These are phyloP conservation scores for Tuctoria greenei DNA, from an alignment of 176 grass and related monocot species.

Conservation along the genomic window DNA sequence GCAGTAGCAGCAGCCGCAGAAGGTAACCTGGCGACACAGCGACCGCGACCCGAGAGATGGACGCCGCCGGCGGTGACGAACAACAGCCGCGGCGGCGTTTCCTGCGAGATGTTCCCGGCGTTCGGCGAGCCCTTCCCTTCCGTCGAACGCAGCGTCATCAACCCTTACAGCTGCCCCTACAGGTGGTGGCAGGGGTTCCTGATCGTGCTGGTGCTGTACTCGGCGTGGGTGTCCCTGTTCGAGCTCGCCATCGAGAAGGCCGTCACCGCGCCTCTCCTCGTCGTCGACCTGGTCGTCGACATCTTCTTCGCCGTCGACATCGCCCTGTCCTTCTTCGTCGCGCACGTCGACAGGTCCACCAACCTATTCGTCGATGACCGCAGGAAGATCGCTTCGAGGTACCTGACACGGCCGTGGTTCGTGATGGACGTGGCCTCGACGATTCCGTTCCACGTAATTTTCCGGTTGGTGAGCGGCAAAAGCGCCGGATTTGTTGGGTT, in stretches of 20 bases:
- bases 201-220: slow-evolving; percentile 55
- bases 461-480: slow-evolving; percentile 36
- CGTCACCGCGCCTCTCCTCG: slow-evolving; percentile 27
- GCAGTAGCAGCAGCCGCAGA: background rate
- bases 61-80: background rate
- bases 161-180: slow-evolving; percentile 9
- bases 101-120: slow-evolving; percentile 21
- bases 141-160: background rate
- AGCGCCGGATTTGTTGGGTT: slow-evolving; percentile 13
- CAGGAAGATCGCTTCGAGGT: slow-evolving; percentile 45
- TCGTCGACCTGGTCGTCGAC: slow-evolving; percentile 52
- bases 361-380: slow-evolving; percentile 53
- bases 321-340: slow-evolving; percentile 60
- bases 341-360: slow-evolving; percentile 52
- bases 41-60: background rate
- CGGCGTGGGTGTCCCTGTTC: slow-evolving; percentile 61
- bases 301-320: slow-evolving; percentile 60
- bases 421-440: slow-evolving; percentile 62
- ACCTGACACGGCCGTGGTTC: slow-evolving; percentile 34
- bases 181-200: slow-evolving; percentile 63
- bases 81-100: background rate
- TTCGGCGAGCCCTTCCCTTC: background rate
- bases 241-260: slow-evolving; percentile 44
- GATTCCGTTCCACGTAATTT: slow-evolving; percentile 47
- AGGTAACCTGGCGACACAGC: background rate